Base-by-base conservation (phyloP, 2,329 filamentous ascomycete species). In the Ophiostoma pallidulum region DNA sequence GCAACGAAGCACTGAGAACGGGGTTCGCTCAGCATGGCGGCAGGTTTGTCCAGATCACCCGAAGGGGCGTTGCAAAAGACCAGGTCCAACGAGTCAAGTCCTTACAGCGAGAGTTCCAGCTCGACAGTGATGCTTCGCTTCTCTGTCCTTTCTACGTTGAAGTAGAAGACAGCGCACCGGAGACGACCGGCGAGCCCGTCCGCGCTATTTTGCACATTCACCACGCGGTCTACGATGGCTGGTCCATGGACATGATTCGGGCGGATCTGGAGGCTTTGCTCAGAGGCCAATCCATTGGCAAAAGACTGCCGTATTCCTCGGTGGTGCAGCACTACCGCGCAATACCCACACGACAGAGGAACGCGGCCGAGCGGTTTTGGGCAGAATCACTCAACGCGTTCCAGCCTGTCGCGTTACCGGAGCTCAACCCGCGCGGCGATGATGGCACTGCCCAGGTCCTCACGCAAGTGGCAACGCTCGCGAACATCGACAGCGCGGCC, bases 171-270 rank as follows among this genome's bases (percentile, higher is more conserved):
- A 22, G 5, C 10, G 9, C 3, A 7, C 14, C 18, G 16, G 56
- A 12, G 28, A 44, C 8, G 16, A 54, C n/a, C n/a, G 9, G 13
- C 16, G 42, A 59, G 4, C 48, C 53, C 41, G 47, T 59, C 3
- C 55, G 66, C 4, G 61, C 60, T 50, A 63, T 76, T 10, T 45
- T 86, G 38, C 71, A 82, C 12, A 68, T 94, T 0, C 89, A 94
- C 59, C 90, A 96, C 63, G 80, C 86, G 1, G 62, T 94, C 1
- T 96, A 94, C 59, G 90, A 96, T 62, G 90, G 89, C n/a, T 96
- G 90, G 90, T 90, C 88, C 0, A 74, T 89, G 59, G 84, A 95
- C 44, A 68, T 91, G 26, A 64, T 94, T 0, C 56, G 86, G 13
- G 66, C 73, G 22, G 87, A 95, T 60, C 65, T 94, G 4, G 69